Conservation (phyloP, 2,329 filamentous ascomycete genomes). For the Alternaria rosae region DNA sequence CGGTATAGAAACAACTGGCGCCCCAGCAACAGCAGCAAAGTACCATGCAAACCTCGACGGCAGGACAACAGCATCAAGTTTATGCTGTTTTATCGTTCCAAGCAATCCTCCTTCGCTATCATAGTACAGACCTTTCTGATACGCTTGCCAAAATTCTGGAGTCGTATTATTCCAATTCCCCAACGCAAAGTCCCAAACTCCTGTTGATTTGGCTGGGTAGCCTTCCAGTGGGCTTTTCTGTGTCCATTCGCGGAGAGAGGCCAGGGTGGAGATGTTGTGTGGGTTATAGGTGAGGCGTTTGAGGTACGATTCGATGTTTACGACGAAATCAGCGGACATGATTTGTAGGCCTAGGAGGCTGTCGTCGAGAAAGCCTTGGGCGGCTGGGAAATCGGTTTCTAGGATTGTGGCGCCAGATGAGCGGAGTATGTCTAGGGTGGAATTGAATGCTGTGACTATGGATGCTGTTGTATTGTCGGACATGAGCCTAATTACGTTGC, state of each 20-base stretch:
- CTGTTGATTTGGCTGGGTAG: neutral
- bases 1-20: neutral
- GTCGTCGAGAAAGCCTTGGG: constrained; percentile 80
- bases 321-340: constrained; percentile 74
- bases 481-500: constrained; percentile 73
- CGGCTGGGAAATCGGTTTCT: constrained; percentile 66
- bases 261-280: constrained; percentile 18
- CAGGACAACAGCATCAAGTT: neutral
- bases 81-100: neutral
- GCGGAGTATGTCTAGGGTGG: constrained; percentile 60
- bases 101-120: neutral
- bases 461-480: constrained; percentile 64
- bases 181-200: neutral
- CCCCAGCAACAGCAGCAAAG: neutral
- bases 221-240: neutral
- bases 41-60: neutral
- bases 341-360: constrained; percentile 68
- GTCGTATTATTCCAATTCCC: neutral
- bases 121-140: neutral
- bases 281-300: constrained; percentile 63
- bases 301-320: constrained; percentile 70
- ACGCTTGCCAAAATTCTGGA: neutral
- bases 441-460: constrained; percentile 59
- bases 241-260: neutral
- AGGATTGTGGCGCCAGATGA: constrained; percentile 71